Base-by-base conservation (phyloP, 2,329 filamentous ascomycete species). In the Pestalotiopsis sp. region DNA sequence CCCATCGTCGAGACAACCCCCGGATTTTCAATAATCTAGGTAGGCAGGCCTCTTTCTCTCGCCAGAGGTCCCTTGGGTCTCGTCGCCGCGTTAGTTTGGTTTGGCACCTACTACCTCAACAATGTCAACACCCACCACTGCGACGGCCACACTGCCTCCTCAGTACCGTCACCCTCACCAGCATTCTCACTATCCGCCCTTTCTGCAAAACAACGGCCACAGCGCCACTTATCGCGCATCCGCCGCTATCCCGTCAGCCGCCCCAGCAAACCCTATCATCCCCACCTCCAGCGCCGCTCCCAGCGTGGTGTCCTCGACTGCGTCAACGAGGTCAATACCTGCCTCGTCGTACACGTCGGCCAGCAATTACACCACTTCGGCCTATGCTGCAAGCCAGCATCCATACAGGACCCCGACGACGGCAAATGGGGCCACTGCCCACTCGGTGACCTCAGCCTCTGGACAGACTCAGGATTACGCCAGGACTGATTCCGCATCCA, bases 41-140 rank as follows among this genome's bases (percentile, higher is more conserved):
- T n/a, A 23, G n/a, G 49, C 36, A 23, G n/a, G 49, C 36, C 14
- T 31, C 20, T 25, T 25, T 45, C 49, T 55, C 52, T 58, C 31
- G 31, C 59, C 31, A 20, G 59, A 62, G 31, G 59, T 14, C 27
- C 59, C 31, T 59, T 59, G 57, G 45, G 57, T 59, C 57, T 59
- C 17, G 23, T 13, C 57, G 57, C 23, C 57, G 23, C 27, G 57
- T 23, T 59, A 59, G 38, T 61, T 25, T 49, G 36, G 66, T 59
- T 36, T 68, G 61, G 39, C 23, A 64, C 45, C 67, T 68, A 49
- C 23, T 13, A 27, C 57, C n/a, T 68, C 72, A 77, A 80, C 72
- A 80, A 95, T 95, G 93, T 95, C 93, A 85, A 94, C 92, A 74
- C 92, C 93, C 74, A 93, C 92, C 71, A 92, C 91, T 77, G 91